Percentiles rank a stretch among this genome's conserved stretches.
Evolutionary conservation across 139 green algal genomes (phyloP).

Genomic region (Coelastrella sp.): DNA sequence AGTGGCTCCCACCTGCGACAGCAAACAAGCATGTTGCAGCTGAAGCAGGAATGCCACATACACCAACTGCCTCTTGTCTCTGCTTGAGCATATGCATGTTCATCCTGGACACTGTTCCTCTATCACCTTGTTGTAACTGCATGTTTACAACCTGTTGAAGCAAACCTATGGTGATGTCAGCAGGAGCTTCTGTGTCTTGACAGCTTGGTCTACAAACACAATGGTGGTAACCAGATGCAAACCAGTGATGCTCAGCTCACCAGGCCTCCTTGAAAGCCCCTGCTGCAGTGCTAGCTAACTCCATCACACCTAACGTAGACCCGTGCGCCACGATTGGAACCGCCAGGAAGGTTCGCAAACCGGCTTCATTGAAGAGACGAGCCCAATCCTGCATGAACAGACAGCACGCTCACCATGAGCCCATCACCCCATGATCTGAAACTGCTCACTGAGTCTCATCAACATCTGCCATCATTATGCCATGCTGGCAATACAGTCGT

Average conservation of each 20-base stretch:
- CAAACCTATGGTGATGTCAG: too few species aligned
- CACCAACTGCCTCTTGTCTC: background rate
- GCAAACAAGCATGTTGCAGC: background rate
- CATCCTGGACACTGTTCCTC: too few species aligned
- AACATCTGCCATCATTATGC: too few species aligned
- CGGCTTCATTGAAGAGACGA: background rate
- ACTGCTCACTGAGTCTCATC: too few species aligned
- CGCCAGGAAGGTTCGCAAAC: conserved; percentile 12
- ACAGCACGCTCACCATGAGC: background rate
- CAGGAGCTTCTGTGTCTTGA: background rate
- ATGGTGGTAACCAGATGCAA: background rate
- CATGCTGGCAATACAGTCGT: too few species aligned
- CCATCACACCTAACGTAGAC: background rate
- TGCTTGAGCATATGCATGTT: background rate
- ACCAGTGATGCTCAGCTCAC: background rate
- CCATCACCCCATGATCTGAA: background rate
- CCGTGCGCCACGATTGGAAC: background rate
- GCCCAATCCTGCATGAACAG: conserved; percentile 34
- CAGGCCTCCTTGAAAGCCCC: conserved; percentile 23
- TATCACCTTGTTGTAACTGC: too few species aligned
- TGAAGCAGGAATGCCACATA: background rate
- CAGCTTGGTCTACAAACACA: background rate
- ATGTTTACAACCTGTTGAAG: too few species aligned
- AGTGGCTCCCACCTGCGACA: conserved; percentile 35
- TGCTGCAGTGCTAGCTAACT: background rate